phyloP scores from a whole-genome alignment of 2,329 filamentous ascomycete genomes.

The Xylaria arbuscula region DNA sequence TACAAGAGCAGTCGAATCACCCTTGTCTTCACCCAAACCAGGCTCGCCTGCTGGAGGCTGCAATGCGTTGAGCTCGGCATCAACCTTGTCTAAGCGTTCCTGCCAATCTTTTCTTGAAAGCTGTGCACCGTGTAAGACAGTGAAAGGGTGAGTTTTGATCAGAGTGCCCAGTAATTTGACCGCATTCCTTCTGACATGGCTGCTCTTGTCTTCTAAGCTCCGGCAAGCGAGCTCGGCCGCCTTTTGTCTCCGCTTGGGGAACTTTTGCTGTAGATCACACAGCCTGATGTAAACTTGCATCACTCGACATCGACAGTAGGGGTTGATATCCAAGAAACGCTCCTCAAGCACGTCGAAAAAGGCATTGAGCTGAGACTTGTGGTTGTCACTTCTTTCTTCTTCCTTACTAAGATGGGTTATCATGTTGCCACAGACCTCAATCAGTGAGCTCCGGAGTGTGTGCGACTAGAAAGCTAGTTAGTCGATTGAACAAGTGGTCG shows the following conservation, averaged over 20 bases:
- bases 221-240: constrained; percentile 87
- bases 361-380: constrained; percentile 93
- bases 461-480: constrained; percentile 71
- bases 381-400: constrained; percentile 89
- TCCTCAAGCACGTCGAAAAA: constrained; percentile 98
- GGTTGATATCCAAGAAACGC: constrained; percentile 94
- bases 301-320: constrained; percentile 90
- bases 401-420: constrained; percentile 90
- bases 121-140: constrained; percentile 88
- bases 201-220: constrained; percentile 97
- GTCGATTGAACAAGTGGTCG: not conserved
- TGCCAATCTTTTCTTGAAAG: constrained; percentile 89
- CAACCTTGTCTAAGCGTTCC: constrained; percentile 81
- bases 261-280: constrained; percentile 95
- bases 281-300: constrained; percentile 94
- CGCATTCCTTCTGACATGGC: constrained; percentile 93
- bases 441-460: constrained; percentile 89
- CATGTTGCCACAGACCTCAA: constrained; percentile 97
- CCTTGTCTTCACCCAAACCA: constrained; percentile 75
- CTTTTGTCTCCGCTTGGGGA: constrained; percentile 88
- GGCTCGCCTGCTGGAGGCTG: constrained; percentile 80
- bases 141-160: constrained; percentile 94
- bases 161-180: constrained; percentile 90
- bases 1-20: constrained; percentile 76
- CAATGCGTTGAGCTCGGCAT: constrained; percentile 82